phyloP scores from a whole-genome alignment of 805 yeast genomes.

The Myxozyma neglecta region DNA sequence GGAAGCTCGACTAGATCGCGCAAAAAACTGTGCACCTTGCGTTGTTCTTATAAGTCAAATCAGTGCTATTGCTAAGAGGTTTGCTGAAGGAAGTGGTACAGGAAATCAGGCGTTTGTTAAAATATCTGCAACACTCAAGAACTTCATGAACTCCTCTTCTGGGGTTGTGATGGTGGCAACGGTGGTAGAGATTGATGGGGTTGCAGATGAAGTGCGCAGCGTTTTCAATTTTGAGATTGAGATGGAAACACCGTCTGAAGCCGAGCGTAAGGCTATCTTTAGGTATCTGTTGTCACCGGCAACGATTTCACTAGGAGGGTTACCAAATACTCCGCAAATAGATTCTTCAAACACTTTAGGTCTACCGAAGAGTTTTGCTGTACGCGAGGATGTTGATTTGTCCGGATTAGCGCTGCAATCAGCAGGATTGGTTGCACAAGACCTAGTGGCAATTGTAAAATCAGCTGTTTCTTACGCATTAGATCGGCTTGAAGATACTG shows the following conservation, averaged over 20 bases:
- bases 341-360: background rate
- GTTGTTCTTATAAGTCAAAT: conserved; percentile 68
- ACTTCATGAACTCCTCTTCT: conserved; percentile 47
- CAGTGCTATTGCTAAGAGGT: conserved; percentile 71
- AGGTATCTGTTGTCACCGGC: conserved; percentile 45
- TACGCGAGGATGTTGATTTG: conserved; percentile 55
- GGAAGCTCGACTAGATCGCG: conserved; percentile 71
- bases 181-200: conserved; percentile 62
- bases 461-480: conserved; percentile 61
- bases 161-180: conserved; percentile 63
- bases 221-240: conserved; percentile 74
- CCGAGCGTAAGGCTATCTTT: conserved; percentile 68
- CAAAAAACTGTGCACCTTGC: conserved; percentile 48
- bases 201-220: conserved; percentile 66
- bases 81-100: conserved; percentile 53
- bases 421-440: conserved; percentile 89
- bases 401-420: conserved; percentile 72
- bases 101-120: conserved; percentile 44
- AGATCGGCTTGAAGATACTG: conserved; percentile 46
- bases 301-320: background rate
- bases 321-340: background rate
- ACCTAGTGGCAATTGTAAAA: conserved; percentile 67
- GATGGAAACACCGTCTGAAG: conserved; percentile 74
- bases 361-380: conserved; percentile 33
- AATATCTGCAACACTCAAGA: conserved; percentile 57